Evolutionary conservation across 148 eudicot species (phyloP), one percentile per base, ranked within the genome.

Genomic region (Rhododendron williamsianum): DNA sequence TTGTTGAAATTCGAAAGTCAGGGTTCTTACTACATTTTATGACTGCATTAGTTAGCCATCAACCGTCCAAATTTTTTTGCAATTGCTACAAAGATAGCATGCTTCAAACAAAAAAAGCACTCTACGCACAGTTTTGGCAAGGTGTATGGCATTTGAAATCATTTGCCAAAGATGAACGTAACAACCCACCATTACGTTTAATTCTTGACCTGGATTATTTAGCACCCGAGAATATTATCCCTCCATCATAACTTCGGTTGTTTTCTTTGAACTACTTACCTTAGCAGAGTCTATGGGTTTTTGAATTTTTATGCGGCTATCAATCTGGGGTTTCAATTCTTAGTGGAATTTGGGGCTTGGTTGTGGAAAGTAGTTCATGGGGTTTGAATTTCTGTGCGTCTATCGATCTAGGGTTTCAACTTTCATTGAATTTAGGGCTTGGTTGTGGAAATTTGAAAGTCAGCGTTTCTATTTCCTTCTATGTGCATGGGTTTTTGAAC

Each of bases 371-470:
- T 30, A 25, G 23, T 67, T 67, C 25, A 8, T 67, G 72, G 15
- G 9, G 10, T 71, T 71, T 11, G 38, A 13, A 27, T 33, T 65
- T 71, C 30, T 65, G 71, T n/a, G 71, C 6, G 1, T n/a, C 71
- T n/a, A n/a, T 63, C 9, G 27, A 56, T 46, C 63, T 84, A 36
- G 85, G 74, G 46, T 80, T 76, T 82, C 11, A 33, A 76, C 48
- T 30, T 5, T 41, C 2, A 41, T 6, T 72, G 60, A 38, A 21
- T 30, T 80, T 23, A 8, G 19, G 48, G 7, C 27, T n/a, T n/a
- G 71, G 11, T 65, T 65, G 30, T n/a, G 71, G 71, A 23, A 65
- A 65, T 65, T 63, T 4, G 4, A 65, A 65, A 23, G 27, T 65
- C 71, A 65, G 25, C 30, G 71, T 65, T 65, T 56, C 23, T 60